Evolutionary conservation across 768 basidiomycete species (phyloP).

Genomic region (Mycena belliarum): DNA sequence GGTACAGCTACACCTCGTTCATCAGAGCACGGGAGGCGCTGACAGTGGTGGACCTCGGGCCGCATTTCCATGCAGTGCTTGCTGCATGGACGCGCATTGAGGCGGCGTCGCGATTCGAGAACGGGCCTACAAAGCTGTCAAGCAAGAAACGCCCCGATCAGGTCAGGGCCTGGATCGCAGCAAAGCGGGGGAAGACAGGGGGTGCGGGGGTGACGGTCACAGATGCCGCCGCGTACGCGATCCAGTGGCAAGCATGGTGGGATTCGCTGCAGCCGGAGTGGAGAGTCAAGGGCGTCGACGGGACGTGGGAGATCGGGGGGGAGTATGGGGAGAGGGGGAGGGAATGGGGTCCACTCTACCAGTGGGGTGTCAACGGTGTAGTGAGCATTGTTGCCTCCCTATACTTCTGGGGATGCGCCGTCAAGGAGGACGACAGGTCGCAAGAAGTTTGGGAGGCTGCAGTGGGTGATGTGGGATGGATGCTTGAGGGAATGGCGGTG

Average conservation of each 20-base stretch:
- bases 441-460: neutral
- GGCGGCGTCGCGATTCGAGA: neutral
- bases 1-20: too few species aligned
- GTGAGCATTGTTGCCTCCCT: neutral
- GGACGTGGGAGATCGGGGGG: neutral
- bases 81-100: constrained; percentile 1
- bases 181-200: neutral
- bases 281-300: neutral
- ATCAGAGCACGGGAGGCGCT: too few species aligned
- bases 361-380: neutral
- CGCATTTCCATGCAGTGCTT: neutral
- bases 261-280: neutral
- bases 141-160: neutral
- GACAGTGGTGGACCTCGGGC: neutral
- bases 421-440: neutral
- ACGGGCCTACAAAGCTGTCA: too few species aligned
- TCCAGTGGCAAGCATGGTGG: neutral
- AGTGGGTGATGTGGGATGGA: neutral
- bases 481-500: neutral
- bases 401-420: neutral
- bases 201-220: neutral
- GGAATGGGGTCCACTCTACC: neutral
- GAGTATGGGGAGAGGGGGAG: neutral
- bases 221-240: neutral
- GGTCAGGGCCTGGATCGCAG: neutral